A percentile compares a stretch with the other conserved stretches of the same genome.
These are phyloP conservation scores for Leccinum ochraceum DNA, from an alignment of 768 basidiomycete genomes.

Conservation along the genomic window DNA sequence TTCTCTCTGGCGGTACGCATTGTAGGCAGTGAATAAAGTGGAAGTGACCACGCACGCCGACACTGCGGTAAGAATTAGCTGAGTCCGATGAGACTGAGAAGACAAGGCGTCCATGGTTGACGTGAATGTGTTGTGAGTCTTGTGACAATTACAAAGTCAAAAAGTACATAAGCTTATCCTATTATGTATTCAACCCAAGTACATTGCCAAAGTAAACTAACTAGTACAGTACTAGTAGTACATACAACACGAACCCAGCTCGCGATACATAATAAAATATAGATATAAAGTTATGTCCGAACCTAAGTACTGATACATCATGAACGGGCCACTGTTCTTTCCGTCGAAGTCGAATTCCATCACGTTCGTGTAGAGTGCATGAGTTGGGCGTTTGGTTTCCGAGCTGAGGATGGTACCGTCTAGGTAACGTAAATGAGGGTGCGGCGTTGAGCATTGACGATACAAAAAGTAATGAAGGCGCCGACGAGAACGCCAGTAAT, in stretches of 20 bases:
- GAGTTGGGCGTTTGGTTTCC: not conserved
- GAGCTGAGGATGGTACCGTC: not conserved
- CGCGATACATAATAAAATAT: slow-evolving; percentile 25
- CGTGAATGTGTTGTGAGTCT: not conserved
- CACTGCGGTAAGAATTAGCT: slow-evolving; percentile 66
- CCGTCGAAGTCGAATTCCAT: not conserved
- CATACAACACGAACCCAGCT: slow-evolving; percentile 13
- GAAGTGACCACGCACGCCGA: slow-evolving; percentile 65
- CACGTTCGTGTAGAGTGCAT: not conserved
- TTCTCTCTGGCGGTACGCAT: slow-evolving; percentile 45
- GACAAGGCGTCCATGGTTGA: slow-evolving; percentile 25
- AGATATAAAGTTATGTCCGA: slow-evolving; percentile 26
- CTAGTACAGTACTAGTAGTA: not conserved
- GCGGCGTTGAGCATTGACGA: slow-evolving; percentile 48
- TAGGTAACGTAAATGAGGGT: slow-evolving; percentile 44
- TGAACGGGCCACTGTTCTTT: slow-evolving; percentile 2
- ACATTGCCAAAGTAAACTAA: slow-evolving; percentile 3
- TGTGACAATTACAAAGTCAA: not conserved
- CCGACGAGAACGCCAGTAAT: slow-evolving; percentile 63
- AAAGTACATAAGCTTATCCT: not conserved
- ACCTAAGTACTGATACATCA: slow-evolving; percentile 24
- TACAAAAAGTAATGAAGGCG: slow-evolving; percentile 54
- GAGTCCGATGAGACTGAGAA: slow-evolving; percentile 55
- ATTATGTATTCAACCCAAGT: not conserved
- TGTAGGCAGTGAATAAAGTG: slow-evolving; percentile 58